A percentile compares a stretch with the other conserved stretches of the same genome.
Evolutionary conservation across 148 eudicot species (phyloP).

Genomic region (Arbutus unedo): DNA sequence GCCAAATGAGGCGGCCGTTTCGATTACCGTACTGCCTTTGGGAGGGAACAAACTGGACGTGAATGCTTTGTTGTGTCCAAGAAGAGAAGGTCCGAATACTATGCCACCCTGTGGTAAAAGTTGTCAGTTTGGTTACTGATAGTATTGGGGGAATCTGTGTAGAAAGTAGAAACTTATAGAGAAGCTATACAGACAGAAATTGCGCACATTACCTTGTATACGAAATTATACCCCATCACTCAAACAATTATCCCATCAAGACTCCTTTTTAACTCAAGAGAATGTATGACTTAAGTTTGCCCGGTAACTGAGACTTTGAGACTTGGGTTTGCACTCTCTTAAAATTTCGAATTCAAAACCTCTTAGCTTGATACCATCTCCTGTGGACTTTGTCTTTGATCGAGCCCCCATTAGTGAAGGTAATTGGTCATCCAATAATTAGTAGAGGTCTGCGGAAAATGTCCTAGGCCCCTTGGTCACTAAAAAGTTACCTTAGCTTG

Average conservation of each 20-base stretch:
- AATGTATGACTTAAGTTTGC: too few species aligned
- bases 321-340: too few species aligned
- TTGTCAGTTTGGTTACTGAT: neutral
- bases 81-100: constrained; percentile 56
- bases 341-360: too few species aligned
- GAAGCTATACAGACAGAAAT: neutral
- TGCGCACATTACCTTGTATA: neutral
- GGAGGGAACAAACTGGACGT: constrained; percentile 37
- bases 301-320: too few species aligned
- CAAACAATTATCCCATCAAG: neutral
- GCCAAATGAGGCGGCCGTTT: constrained; percentile 57
- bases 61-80: constrained; percentile 29
- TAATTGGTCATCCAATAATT: too few species aligned
- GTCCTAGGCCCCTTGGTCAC: too few species aligned
- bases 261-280: neutral
- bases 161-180: neutral
- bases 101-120: constrained; percentile 48
- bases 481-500: too few species aligned
- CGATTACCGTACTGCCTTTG: constrained; percentile 40
- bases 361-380: too few species aligned
- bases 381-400: too few species aligned
- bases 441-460: too few species aligned
- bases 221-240: neutral
- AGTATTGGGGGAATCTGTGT: too few species aligned
- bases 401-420: too few species aligned